Conservation (phyloP, 2,329 filamentous ascomycete species). For the Epichloe gansuensis region DNA sequence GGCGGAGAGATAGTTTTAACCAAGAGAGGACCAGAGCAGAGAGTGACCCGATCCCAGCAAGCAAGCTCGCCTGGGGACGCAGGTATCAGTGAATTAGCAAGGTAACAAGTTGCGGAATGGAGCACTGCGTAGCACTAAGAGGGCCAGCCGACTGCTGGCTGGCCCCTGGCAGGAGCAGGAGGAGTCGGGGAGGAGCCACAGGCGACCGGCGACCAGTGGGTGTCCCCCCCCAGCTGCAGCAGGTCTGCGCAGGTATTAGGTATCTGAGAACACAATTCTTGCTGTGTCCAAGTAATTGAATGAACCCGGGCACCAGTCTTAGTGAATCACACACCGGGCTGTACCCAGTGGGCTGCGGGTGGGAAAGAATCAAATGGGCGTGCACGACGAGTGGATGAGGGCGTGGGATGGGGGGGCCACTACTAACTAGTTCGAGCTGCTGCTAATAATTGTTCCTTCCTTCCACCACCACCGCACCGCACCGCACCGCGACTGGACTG, state of each 20-base stretch:
- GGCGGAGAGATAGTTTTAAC: conserved; percentile 34
- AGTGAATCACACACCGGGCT: background rate
- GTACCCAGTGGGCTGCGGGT: conserved; percentile 1
- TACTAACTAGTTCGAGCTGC: background rate
- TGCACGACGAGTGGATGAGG: background rate
- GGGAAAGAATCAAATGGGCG: background rate
- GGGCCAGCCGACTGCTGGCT: background rate
- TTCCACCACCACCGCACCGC: background rate
- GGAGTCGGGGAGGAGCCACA: background rate
- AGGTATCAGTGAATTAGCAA: background rate
- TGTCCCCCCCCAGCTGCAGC: background rate
- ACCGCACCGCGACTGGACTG: background rate
- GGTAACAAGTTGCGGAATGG: background rate
- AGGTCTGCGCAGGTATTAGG: background rate
- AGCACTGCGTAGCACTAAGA: conserved; percentile 1
- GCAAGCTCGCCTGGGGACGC: background rate
- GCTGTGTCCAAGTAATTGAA: background rate
- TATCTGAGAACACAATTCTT: background rate
- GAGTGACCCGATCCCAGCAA: conserved; percentile 3
- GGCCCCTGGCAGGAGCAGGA: conserved; percentile 2
- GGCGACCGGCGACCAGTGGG: background rate
- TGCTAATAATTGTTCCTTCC: no score
- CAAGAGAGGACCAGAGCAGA: conserved; percentile 9
- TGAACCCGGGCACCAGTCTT: background rate
- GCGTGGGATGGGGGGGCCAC: background rate